Conservation (phyloP, 495 filamentous ascomycete species). For the Lasiosphaeria miniovina region DNA sequence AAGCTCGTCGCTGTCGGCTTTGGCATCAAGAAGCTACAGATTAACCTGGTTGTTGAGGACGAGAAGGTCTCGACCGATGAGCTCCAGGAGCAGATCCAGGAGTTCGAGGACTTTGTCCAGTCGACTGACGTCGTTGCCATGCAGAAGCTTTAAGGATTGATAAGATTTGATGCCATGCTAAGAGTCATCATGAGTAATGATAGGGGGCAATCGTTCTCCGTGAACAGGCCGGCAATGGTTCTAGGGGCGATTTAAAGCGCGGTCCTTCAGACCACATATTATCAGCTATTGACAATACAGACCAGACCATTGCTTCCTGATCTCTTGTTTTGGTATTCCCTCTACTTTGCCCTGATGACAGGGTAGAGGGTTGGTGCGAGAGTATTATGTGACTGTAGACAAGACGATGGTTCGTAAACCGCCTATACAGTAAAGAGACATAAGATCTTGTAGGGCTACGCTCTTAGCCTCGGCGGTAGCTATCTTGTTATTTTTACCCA, state of each 20-base stretch:
- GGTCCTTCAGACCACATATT: neutral
- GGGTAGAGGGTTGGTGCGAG: no score
- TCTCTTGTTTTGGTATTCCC: no score
- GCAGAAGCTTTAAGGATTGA: constrained; percentile 36
- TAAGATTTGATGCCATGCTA: constrained; percentile 20
- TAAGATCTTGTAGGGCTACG: no score
- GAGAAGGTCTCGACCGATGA: constrained; percentile 90
- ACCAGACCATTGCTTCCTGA: no score
- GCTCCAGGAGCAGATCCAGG: constrained; percentile 75
- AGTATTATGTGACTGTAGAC: no score
- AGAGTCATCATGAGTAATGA: constrained; percentile 28
- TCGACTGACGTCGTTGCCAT: constrained; percentile 77
- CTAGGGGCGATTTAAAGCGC: neutral
- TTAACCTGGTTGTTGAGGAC: constrained; percentile 96
- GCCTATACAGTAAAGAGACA: no score
- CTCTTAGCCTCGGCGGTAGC: no score
- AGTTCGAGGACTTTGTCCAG: constrained; percentile 95
- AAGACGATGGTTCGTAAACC: no score
- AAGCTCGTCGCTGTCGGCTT: constrained; percentile 87
- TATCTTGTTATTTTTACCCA: no score
- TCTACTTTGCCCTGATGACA: no score
- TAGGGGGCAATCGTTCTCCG: neutral
- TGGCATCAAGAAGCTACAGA: constrained; percentile 99
- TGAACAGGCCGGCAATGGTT: neutral
- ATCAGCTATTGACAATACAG: neutral